Base-by-base conservation (phyloP, 2,329 filamentous ascomycete species). In the Dothideomycetes sp. region DNA sequence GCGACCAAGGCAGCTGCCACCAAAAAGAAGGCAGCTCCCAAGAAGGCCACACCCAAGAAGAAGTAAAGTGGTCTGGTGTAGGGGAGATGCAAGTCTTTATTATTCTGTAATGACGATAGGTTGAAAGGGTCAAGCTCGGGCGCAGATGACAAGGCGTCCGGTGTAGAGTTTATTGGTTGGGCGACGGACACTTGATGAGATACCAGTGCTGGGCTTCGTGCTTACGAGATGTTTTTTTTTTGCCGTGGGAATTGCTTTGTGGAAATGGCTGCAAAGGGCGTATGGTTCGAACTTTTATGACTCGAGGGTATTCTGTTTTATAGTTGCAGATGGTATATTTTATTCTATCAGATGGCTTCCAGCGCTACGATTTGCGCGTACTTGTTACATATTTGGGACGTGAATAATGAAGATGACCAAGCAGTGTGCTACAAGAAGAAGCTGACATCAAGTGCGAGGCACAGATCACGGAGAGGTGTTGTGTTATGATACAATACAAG, bases 21-120 rank as follows among this genome's bases (percentile, higher is more conserved):
- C 17, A 59, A 60, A 45, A 74, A 72, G 61, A 64, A 63, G 51
- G 57, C 61, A 12, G 47, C 60, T 12, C 48, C 61, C 20, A 66
- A 64, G 52, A 54, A 56, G 45, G 59, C 63, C 52, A 64, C 68
- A 34, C 58, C 70, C 4, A 55, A 64, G 49, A 70, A 68, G 56
- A 59, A 63, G 20, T n/a, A n/a, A n/a, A n/a, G 49, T 54, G 25
- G 49, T 55, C 19, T 24, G 19, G 16, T 9, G 4, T 20, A 11
- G 19, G 15, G 20, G 22, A 25, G 8, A 5, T 13, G 9, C 16
- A 31, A 19, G 37, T 32, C n/a, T 27, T 40, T 40, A 28, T 40
- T 40, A 20, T 33, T 22, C 29, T 40, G 28, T 40, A 12, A 31
- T 31, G 35, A 39, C 28, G 35, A n/a, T n/a, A n/a, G n/a, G 35